Evolutionary conservation across 2,329 filamentous ascomycete species (phyloP), one percentile per base, ranked within the genome.

Genomic region (Remersonia thermophila): DNA sequence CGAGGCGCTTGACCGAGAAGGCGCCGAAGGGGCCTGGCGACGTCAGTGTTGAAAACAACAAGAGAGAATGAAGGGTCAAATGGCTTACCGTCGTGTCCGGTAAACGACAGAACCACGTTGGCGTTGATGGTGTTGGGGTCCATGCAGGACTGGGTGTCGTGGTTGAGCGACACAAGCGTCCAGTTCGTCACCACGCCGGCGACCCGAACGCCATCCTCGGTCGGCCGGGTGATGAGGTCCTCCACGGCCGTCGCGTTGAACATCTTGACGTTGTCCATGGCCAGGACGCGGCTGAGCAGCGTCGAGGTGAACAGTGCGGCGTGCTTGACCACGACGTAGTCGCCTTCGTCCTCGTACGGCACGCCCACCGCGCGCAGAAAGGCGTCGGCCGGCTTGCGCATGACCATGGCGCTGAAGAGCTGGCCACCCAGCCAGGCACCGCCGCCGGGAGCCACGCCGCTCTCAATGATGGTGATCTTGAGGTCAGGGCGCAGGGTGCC

Each of bases 41-140:
- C 11, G n/a, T n/a, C 11, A 23, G 6, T 5, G 12, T 5, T 1
- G 9, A 3, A 20, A 7, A 13, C n/a, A 14, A 26, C 5, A 10
- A 35, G 4, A 30, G 3, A 28, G 14, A 9, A 27, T 8, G 27
- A 16, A 18, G n/a, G n/a, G n/a, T n/a, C n/a, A n/a, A 23, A 29
- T 28, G 23, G 33, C 47, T 35, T 17, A 32, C 74, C 87, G 47
- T 95, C 86, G 52, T 95, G 86, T 34, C 86, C 87, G 0, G 86
- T 94, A 16, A 86, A 94, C 39, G 79, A 85, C 64, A 95, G 82
- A 54, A 94, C 68, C 40, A 94, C 60, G 1, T 86, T 85, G 0
- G 85, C 84, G 55, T 93, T 94, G 72, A 94, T 93, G 52, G 86
- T 94, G 73, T 91, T 93, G 48, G 86, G 86, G 59, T 94, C 87